A percentile compares a stretch with the other conserved stretches of the same genome.
Evolutionary conservation across 495 filamentous ascomycete species (phyloP).

Genomic region (Bacidia rubella): DNA sequence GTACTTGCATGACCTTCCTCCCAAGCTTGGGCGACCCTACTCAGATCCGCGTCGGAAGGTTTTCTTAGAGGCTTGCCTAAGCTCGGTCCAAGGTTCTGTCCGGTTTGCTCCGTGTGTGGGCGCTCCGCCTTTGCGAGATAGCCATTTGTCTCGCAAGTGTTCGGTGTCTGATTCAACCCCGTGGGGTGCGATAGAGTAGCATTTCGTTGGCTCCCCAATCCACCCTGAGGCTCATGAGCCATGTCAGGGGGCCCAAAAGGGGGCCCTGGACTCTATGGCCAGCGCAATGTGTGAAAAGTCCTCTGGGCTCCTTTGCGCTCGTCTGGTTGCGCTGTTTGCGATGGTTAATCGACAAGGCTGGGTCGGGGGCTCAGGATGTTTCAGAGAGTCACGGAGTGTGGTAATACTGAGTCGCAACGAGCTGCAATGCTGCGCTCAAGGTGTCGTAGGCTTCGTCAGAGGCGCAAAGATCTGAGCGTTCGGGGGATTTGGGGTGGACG

Average conservation of each 20-base stretch:
- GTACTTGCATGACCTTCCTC: conserved; percentile 11
- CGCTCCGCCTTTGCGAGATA: neutral
- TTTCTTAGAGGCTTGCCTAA: conserved; percentile 4
- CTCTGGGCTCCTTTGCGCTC: neutral
- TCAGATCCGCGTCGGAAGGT: conserved; percentile 10
- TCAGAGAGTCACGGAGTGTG: neutral
- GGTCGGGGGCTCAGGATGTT: neutral
- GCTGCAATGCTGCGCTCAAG: neutral
- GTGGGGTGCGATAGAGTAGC: neutral
- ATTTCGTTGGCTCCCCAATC: conserved; percentile 8
- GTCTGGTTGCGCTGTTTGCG: conserved; percentile 1
- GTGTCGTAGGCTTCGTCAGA: neutral
- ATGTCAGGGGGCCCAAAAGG: neutral
- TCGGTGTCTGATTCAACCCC: neutral
- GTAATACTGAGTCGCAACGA: neutral
- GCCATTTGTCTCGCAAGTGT: conserved; percentile 9
- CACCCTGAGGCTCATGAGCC: conserved; percentile 16
- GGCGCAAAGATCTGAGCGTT: neutral
- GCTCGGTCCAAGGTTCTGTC: neutral
- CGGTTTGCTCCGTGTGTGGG: conserved; percentile 6
- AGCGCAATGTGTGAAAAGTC: neutral
- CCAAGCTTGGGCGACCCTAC: conserved; percentile 9
- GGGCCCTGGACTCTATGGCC: neutral
- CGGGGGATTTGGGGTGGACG: neutral
- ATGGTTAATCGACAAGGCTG: neutral